These are phyloP conservation scores for Umbelopsis ramanniana DNA, from an alignment of 192 early-diverging fungal species.

Conservation along the genomic window DNA sequence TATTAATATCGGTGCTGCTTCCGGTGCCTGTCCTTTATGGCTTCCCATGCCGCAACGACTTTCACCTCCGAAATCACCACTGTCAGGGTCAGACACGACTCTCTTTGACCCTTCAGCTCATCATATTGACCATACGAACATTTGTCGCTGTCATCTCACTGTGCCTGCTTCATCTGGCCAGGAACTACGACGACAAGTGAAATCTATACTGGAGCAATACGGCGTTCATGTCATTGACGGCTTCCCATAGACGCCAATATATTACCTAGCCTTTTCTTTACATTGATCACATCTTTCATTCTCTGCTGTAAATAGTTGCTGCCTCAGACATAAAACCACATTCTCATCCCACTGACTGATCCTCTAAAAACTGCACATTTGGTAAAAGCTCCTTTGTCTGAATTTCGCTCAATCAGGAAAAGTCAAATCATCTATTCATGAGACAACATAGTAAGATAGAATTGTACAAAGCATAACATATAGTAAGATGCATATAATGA, in stretches of 20 bases:
- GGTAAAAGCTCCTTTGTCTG: too few relatives aligned
- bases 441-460: too few relatives aligned
- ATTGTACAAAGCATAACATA: too few relatives aligned
- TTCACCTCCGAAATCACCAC: too few relatives aligned
- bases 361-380: too few relatives aligned
- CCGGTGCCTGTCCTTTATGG: background rate
- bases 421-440: too few relatives aligned
- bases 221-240: conserved; percentile 26
- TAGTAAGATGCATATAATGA: too few relatives aligned
- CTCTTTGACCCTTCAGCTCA: background rate
- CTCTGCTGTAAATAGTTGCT: background rate
- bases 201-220: conserved; percentile 14
- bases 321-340: too few relatives aligned
- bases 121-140: background rate
- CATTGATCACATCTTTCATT: background rate
- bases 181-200: conserved; percentile 17
- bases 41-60: background rate
- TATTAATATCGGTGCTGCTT: conserved; percentile 9
- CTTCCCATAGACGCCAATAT: background rate
- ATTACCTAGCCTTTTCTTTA: background rate
- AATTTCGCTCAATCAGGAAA: too few relatives aligned
- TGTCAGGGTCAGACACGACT: background rate
- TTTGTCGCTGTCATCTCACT: background rate
- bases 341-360: too few relatives aligned
- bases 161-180: background rate